Conservation (phyloP, 108 stramenopile genomes). For the Heterococcus sp. region DNA sequence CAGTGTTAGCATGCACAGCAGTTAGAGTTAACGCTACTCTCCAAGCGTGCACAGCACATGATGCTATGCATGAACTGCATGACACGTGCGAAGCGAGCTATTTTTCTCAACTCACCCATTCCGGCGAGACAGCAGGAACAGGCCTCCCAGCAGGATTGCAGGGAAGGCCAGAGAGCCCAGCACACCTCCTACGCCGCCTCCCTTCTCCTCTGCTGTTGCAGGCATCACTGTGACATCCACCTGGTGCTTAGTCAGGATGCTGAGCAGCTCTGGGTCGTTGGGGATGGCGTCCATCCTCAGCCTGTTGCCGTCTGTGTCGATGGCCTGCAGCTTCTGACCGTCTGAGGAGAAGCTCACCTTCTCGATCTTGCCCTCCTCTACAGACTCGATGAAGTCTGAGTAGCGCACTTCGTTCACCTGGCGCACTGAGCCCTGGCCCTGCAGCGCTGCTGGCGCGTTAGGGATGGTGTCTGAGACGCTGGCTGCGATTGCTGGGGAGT, state of each 20-base stretch:
- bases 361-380: slow-evolving; percentile 47
- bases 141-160: slow-evolving; percentile 54
- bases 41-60: too few species aligned
- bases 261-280: slow-evolving; percentile 85
- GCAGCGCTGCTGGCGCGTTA: neutral
- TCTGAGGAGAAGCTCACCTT: slow-evolving; percentile 68
- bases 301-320: slow-evolving; percentile 79
- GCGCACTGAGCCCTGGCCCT: neutral
- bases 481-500: neutral
- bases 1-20: too few species aligned
- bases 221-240: slow-evolving; percentile 64
- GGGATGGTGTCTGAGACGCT: neutral
- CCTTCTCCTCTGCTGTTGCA: neutral
- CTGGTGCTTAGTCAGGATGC: slow-evolving; percentile 81
- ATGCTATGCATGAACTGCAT: too few species aligned
- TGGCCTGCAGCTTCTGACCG: slow-evolving; percentile 76
- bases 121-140: slow-evolving; percentile 84
- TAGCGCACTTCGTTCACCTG: slow-evolving; percentile 40
- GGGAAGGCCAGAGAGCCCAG: slow-evolving; percentile 47
- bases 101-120: too few species aligned
- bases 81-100: too few species aligned
- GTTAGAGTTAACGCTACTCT: too few species aligned
- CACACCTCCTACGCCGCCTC: slow-evolving; percentile 20
- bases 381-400: slow-evolving; percentile 42
- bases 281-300: slow-evolving; percentile 82